Conservation (phyloP, 345 rosid genomes). For the Fremontodendron californicum region DNA sequence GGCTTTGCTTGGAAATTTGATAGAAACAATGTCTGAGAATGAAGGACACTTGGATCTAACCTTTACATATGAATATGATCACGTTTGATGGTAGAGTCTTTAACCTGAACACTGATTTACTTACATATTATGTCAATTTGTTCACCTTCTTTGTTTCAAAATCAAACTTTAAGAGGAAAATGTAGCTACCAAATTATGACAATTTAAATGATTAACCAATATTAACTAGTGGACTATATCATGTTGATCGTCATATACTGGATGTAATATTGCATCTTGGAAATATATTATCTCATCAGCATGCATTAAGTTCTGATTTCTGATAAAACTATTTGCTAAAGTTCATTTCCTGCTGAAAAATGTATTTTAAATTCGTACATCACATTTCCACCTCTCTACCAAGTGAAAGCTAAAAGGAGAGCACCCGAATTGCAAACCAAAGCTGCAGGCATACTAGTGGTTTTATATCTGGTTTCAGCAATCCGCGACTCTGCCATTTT, state of each 20-base stretch:
- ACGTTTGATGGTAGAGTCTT: too few relatives aligned
- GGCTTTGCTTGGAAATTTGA: neutral
- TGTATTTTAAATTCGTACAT: neutral
- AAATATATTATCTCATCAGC: neutral
- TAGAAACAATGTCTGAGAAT: neutral
- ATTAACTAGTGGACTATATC: neutral
- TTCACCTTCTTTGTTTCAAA: too few relatives aligned
- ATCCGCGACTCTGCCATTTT: neutral
- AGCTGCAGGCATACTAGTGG: neutral
- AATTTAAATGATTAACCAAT: neutral
- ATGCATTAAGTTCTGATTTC: neutral
- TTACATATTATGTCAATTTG: neutral
- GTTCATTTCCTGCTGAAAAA: slow-evolving; percentile 20
- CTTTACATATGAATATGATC: neutral
- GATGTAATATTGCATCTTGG: too few relatives aligned
- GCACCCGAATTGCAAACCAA: neutral
- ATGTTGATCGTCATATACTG: neutral
- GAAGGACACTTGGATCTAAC: neutral
- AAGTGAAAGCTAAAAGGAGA: slow-evolving; percentile 8
- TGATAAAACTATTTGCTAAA: neutral
- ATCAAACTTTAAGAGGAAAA: neutral
- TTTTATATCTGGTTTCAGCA: neutral
- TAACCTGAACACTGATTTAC: too few relatives aligned
- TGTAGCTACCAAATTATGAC: neutral
- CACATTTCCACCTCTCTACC: neutral